A percentile compares a stretch with the other conserved stretches of the same genome.
Conservation (phyloP, 768 basidiomycete genomes). For the Rhodocollybia butyracea region DNA sequence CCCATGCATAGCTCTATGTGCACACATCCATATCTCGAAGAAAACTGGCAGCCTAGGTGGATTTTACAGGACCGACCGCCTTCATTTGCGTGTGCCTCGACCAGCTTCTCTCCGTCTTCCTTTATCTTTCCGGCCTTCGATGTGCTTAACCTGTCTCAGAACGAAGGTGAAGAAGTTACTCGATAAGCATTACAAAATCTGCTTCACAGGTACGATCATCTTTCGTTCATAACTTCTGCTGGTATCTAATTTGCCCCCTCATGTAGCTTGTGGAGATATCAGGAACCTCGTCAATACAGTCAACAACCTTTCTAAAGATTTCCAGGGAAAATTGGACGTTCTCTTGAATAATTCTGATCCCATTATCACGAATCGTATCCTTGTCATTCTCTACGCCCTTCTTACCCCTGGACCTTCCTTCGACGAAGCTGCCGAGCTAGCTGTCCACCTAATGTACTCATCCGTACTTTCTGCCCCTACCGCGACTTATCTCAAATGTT, state of each 20-base stretch:
- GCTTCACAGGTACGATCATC: conserved; percentile 27
- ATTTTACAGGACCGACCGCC: conserved; percentile 21
- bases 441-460: conserved; percentile 41
- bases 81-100: conserved; percentile 14
- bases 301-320: conserved; percentile 34
- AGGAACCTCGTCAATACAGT: conserved; percentile 33
- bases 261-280: conserved; percentile 30
- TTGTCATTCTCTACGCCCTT: conserved; percentile 35
- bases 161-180: conserved; percentile 24
- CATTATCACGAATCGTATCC: conserved; percentile 35
- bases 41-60: conserved; percentile 29
- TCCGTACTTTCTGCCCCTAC: conserved; percentile 29
- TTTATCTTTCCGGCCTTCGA: conserved; percentile 31
- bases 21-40: conserved; percentile 22
- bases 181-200: conserved; percentile 28
- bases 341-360: conserved; percentile 37
- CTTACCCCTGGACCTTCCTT: conserved; percentile 35
- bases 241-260: not conserved
- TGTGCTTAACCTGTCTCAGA: conserved; percentile 24
- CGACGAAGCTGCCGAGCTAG: conserved; percentile 40
- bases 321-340: conserved; percentile 33
- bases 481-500: conserved; percentile 32
- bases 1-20: conserved; percentile 24
- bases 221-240: not conserved
- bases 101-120: conserved; percentile 14